A percentile compares a stretch with the other conserved stretches of the same genome.
Conservation (phyloP, 192 early-diverging fungal genomes). For the Backusella luteola region DNA sequence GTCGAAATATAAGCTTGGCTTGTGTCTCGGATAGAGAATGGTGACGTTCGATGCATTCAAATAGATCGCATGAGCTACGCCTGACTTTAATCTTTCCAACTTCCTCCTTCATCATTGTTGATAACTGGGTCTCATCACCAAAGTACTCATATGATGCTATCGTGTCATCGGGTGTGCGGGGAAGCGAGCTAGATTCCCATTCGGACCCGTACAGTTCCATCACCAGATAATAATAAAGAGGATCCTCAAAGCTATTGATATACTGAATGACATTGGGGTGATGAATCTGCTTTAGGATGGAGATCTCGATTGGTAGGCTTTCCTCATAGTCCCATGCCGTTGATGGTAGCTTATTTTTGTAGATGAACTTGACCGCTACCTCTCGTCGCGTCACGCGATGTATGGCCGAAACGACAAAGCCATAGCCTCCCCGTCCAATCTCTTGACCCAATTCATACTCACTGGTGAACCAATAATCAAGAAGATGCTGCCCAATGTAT, state of each 20-base stretch:
- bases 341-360: conserved; percentile 45
- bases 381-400: conserved; percentile 45
- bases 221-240: conserved; percentile 49
- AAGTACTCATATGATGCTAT: background rate
- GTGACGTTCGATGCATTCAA: conserved; percentile 76
- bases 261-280: conserved; percentile 65
- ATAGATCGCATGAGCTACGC: conserved; percentile 64
- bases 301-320: conserved; percentile 53
- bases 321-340: conserved; percentile 16
- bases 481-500: background rate
- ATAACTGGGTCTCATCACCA: background rate
- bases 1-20: conserved; percentile 63
- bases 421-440: conserved; percentile 67
- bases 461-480: background rate
- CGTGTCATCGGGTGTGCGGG: background rate
- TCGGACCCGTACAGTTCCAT: conserved; percentile 52
- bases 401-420: conserved; percentile 59
- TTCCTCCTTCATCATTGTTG: background rate
- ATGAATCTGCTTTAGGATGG: conserved; percentile 41
- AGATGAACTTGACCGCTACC: conserved; percentile 76
- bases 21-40: conserved; percentile 57
- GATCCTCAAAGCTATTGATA: conserved; percentile 46
- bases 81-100: conserved; percentile 27
- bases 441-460: conserved; percentile 46
- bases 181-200: background rate